phyloP scores from a whole-genome alignment of 192 early-diverging fungal species.

The Coemansia sp. region DNA sequence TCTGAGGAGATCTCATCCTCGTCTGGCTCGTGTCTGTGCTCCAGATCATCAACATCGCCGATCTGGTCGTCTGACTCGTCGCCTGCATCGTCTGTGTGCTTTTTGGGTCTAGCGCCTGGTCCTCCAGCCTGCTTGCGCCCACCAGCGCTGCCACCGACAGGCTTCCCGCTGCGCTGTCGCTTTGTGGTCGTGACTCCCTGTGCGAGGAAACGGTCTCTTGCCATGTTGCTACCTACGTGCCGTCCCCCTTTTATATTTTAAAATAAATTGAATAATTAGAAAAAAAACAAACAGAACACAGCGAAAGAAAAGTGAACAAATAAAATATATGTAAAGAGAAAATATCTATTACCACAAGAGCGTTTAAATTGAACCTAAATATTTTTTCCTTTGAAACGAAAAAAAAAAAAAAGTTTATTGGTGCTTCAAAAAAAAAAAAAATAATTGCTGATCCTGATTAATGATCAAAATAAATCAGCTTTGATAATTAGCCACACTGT shows the following conservation, averaged over 20 bases:
- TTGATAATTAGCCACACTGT: too few species aligned
- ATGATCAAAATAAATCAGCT: slow-evolving; percentile 1
- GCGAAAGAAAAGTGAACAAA: neutral
- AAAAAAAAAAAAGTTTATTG: neutral
- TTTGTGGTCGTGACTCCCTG: slow-evolving; percentile 42
- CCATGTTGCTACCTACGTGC: slow-evolving; percentile 17
- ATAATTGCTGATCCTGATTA: slow-evolving; percentile 11
- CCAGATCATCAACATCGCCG: slow-evolving; percentile 38
- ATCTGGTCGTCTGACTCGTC: slow-evolving; percentile 24
- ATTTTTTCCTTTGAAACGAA: neutral
- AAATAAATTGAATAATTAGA: neutral
- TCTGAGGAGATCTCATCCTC: slow-evolving; percentile 33
- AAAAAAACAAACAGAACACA: neutral
- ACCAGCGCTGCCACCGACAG: neutral
- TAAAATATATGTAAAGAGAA: neutral
- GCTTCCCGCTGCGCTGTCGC: slow-evolving; percentile 35
- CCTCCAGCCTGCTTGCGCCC: slow-evolving; percentile 8
- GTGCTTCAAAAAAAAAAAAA: slow-evolving; percentile 2
- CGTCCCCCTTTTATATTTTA: neutral
- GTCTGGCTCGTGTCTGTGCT: slow-evolving; percentile 32
- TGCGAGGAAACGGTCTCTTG: slow-evolving; percentile 47
- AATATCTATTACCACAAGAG: neutral
- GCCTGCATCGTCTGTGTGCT: neutral
- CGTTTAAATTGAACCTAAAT: too few species aligned
- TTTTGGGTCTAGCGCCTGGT: neutral